These are phyloP conservation scores for Xylaria sp. DNA, from an alignment of 2,329 filamentous ascomycete genomes.

Conservation along the genomic window DNA sequence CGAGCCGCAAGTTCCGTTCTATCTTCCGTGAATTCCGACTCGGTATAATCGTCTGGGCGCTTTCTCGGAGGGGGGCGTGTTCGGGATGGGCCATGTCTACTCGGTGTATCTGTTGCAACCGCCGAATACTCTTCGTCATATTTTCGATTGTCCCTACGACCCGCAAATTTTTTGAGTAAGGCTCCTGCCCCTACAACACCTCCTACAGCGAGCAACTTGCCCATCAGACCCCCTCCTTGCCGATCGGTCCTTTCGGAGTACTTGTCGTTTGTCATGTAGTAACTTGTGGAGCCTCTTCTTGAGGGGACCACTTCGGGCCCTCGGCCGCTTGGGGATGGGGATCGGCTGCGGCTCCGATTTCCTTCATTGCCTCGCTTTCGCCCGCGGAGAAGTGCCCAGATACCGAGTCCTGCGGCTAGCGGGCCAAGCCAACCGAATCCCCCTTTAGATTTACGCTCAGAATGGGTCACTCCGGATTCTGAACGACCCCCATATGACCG, in stretches of 20 bases:
- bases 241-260: conserved; percentile 57
- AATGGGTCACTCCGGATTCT: conserved; percentile 41
- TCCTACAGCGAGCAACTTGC: conserved; percentile 64
- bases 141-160: conserved; percentile 53
- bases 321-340: conserved; percentile 45
- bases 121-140: conserved; percentile 67
- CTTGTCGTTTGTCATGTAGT: conserved; percentile 69
- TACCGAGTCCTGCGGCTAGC: conserved; percentile 57
- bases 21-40: conserved; percentile 56
- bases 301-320: conserved; percentile 58
- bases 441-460: conserved; percentile 46
- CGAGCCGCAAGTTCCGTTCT: conserved; percentile 39
- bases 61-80: conserved; percentile 39
- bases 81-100: conserved; percentile 47
- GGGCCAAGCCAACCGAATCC: conserved; percentile 59
- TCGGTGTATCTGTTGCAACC: conserved; percentile 66
- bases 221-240: conserved; percentile 58
- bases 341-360: conserved; percentile 46
- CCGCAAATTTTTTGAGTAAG: conserved; percentile 63
- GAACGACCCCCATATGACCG: conserved; percentile 59
- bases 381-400: conserved; percentile 53
- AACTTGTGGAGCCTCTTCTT: conserved; percentile 60
- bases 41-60: conserved; percentile 42
- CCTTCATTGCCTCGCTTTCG: conserved; percentile 50
- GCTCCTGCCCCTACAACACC: conserved; percentile 67